Conservation (phyloP, 192 early-diverging fungal genomes). For the Diversispora eburnea region DNA sequence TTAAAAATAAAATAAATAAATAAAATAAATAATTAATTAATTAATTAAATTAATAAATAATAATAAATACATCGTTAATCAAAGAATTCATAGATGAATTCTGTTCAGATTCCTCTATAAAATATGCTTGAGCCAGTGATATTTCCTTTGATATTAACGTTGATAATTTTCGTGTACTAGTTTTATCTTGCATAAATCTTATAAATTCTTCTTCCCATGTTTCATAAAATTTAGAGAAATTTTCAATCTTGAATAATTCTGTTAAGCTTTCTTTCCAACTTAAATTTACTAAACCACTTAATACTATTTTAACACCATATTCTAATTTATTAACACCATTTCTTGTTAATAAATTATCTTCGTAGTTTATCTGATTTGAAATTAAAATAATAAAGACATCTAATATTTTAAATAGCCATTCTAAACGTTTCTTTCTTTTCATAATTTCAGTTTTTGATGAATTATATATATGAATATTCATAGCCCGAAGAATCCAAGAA, state of each 20-base stretch:
- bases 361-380: slow-evolving; percentile 5
- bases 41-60: no score
- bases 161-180: not conserved
- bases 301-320: slow-evolving; percentile 25
- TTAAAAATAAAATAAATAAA: no score
- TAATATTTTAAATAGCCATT: slow-evolving; percentile 47
- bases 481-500: slow-evolving; percentile 36
- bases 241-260: not conserved
- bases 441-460: not conserved
- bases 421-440: slow-evolving; percentile 25
- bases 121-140: no score
- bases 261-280: slow-evolving; percentile 32
- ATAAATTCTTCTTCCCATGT: slow-evolving; percentile 1
- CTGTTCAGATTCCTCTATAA: no score
- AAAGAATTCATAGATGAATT: no score
- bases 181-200: slow-evolving; percentile 1
- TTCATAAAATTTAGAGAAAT: not conserved
- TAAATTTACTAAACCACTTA: slow-evolving; percentile 34
- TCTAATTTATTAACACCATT: slow-evolving; percentile 13
- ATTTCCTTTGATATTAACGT: slow-evolving; percentile 1
- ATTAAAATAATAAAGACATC: slow-evolving; percentile 47
- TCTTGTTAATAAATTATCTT: not conserved
- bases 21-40: no score
- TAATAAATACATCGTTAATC: no score
- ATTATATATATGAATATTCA: slow-evolving; percentile 27